Evolutionary conservation across 805 yeast genomes (phyloP).

Genomic region (Candida railenensis): DNA sequence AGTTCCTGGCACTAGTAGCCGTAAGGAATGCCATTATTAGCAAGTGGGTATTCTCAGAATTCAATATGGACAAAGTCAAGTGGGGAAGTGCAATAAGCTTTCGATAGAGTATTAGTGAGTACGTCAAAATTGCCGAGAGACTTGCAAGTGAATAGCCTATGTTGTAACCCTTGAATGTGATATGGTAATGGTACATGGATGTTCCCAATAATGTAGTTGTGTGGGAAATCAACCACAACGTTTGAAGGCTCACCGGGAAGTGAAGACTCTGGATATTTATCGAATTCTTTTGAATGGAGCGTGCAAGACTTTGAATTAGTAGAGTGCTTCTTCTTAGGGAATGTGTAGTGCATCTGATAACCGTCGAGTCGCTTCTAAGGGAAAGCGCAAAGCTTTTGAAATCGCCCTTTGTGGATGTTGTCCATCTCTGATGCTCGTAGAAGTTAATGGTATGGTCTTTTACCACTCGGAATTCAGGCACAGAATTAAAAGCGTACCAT

Average conservation of each 20-base stretch:
- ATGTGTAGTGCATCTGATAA: no score
- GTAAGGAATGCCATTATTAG: conserved; percentile 21
- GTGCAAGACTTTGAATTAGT: not conserved
- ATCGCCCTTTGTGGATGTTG: not conserved
- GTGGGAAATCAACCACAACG: not conserved
- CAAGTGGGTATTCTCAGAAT: conserved; percentile 29
- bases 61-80: conserved; percentile 14
- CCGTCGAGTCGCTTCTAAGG: no score
- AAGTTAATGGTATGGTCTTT: not conserved
- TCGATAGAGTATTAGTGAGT: conserved; percentile 18
- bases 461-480: conserved; percentile 7
- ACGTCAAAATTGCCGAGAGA: conserved; percentile 14
- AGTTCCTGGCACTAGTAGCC: conserved; percentile 14
- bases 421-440: not conserved
- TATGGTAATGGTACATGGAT: not conserved
- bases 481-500: not conserved
- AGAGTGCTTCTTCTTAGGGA: no score
- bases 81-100: conserved; percentile 16
- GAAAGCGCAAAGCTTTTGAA: no score
- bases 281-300: not conserved
- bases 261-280: not conserved
- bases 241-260: not conserved
- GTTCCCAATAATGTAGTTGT: not conserved
- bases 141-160: conserved; percentile 10
- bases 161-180: not conserved